Evolutionary conservation across 2,329 filamentous ascomycete genomes (phyloP), one percentile per base, ranked within the genome.

Genomic region (Ophiostoma himal-ulmi): DNA sequence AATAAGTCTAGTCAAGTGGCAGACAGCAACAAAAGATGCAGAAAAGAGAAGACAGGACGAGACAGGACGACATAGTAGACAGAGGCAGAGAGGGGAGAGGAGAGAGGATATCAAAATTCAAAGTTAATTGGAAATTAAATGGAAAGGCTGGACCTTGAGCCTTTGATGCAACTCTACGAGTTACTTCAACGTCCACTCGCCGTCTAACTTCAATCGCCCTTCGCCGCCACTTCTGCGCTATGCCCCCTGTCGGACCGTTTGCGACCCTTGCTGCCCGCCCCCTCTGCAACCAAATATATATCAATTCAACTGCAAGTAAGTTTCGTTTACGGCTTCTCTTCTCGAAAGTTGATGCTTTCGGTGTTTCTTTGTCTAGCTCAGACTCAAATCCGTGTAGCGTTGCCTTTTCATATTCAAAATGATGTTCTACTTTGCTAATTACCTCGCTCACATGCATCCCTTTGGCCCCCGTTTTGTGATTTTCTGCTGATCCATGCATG

Each of bases 191-290:
- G 60, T 37, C 26, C 13, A 36, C 57, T 34, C 57, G 30, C 57
- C 26, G 14, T 62, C 60, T n/a, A 10, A 57, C 57, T 62, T 62
- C 13, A 17, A 17, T 62, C 26, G 26, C 57, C 36, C 36, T 65
- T 65, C 62, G 62, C 62, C 62, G 62, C 62, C 62, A 65, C 62
- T 39, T 36, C 60, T 64, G 34, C 62, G 62, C 60, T 64, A 64
- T 36, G 17, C 60, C 60, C 57, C 60, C 60, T 37, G 30, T 37
- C 60, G 7, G 7, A 8, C 60, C 60, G 30, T 34, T 36, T 64
- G 11, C 62, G 60, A 65, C 62, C 62, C 62, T 65, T 65, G 62
- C 37, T 36, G 37, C 36, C 62, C 36, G 62, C 62, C 62, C n/a
- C 62, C 36, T 39, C 62, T 65, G 62, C 62, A 66, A 39, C 36